A percentile compares a stretch with the other conserved stretches of the same genome.
phyloP scores from a whole-genome alignment of 1,284 basidiomycete species.

The Leccinum subfulvum region DNA sequence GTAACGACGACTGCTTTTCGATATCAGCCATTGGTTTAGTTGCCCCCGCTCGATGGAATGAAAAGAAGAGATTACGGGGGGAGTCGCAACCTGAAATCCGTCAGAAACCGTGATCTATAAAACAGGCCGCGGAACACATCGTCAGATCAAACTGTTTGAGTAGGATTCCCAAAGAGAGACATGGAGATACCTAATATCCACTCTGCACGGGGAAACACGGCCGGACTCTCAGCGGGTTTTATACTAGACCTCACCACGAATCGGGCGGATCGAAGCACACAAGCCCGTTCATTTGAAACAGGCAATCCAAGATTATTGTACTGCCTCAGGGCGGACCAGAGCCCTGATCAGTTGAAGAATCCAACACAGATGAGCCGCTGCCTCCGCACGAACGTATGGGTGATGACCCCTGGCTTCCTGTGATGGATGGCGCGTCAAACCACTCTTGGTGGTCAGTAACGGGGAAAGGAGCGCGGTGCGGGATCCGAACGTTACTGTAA shows the following conservation, averaged over 20 bases:
- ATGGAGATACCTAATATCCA: slow-evolving; percentile 18
- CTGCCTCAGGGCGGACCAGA: slow-evolving; percentile 4
- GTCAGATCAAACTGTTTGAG: slow-evolving; percentile 28
- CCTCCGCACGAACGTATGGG: slow-evolving; percentile 2
- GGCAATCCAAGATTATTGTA: not conserved
- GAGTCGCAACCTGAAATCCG: slow-evolving; percentile 9
- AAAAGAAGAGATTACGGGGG: slow-evolving; percentile 14
- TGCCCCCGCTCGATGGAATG: slow-evolving; percentile 9
- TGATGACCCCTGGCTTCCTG: not conserved
- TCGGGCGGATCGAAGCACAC: slow-evolving; percentile 8
- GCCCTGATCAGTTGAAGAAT: not conserved
- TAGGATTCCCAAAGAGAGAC: slow-evolving; percentile 26
- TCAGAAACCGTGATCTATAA: slow-evolving; percentile 28
- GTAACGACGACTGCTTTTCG: slow-evolving; percentile 28
- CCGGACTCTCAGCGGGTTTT: slow-evolving; percentile 13
- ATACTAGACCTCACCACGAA: slow-evolving; percentile 11
- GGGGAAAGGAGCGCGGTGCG: not conserved
- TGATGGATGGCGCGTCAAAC: not conserved
- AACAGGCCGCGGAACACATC: slow-evolving; percentile 14
- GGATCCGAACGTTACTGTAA: not conserved
- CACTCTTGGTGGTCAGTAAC: not conserved
- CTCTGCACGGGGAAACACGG: slow-evolving; percentile 5
- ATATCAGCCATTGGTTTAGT: slow-evolving; percentile 27
- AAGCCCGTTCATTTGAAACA: slow-evolving; percentile 4
- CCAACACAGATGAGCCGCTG: slow-evolving; percentile 1